These are phyloP conservation scores for Naganishia onofrii DNA, from an alignment of 768 basidiomycete species.

Conservation along the genomic window DNA sequence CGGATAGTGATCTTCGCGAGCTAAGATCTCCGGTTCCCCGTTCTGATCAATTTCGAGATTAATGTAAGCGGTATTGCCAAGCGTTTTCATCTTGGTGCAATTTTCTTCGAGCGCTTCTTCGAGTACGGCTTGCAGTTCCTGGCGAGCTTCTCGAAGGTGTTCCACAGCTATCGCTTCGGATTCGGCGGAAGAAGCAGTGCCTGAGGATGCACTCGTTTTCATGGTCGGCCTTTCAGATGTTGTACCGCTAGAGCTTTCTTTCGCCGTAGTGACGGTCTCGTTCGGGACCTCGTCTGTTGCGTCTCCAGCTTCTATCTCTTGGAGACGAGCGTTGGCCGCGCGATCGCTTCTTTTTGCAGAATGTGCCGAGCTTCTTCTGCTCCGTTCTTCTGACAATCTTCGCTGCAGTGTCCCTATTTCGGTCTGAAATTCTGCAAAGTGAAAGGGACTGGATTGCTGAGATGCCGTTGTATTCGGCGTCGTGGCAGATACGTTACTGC, in stretches of 20 bases:
- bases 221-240: not conserved
- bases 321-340: too few species aligned
- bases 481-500: not conserved
- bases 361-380: conserved; percentile 12
- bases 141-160: conserved; percentile 8
- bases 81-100: not conserved
- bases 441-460: conserved; percentile 12
- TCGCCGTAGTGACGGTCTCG: not conserved
- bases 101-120: conserved; percentile 13
- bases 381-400: not conserved
- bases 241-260: not conserved
- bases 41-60: not conserved
- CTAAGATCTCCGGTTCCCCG: not conserved
- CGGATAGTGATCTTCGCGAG: not conserved
- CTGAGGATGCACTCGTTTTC: not conserved
- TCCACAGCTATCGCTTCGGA: not conserved
- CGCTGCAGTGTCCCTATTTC: conserved; percentile 14
- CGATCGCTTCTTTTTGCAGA: not conserved
- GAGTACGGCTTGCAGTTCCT: conserved; percentile 22
- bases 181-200: not conserved
- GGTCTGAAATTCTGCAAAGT: conserved; percentile 12
- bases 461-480: conserved; percentile 11
- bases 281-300: too few species aligned
- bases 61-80: not conserved
- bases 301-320: not conserved